Percentiles rank a stretch among this genome's conserved stretches.
Evolutionary conservation across 139 green algal genomes (phyloP).

Genomic region (Volvox africanus): DNA sequence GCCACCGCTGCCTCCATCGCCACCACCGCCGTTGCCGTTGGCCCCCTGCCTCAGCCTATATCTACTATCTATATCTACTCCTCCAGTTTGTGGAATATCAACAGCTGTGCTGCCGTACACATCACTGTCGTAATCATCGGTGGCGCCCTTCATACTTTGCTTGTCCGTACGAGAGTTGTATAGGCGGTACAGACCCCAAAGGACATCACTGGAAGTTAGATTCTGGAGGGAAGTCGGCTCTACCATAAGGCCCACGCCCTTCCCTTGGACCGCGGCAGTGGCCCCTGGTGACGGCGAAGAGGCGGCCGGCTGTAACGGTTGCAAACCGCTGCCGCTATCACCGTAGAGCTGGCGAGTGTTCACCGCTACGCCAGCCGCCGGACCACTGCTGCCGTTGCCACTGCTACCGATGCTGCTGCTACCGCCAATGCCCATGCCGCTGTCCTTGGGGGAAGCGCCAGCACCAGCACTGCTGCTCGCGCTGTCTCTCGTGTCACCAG

Average conservation of each 20-base stretch:
- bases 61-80: background rate
- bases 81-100: background rate
- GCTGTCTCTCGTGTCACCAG: too few relatives aligned
- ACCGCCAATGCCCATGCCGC: background rate
- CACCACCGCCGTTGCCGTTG: background rate
- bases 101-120: constrained; percentile 26
- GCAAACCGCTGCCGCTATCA: too few relatives aligned
- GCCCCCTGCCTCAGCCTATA: background rate
- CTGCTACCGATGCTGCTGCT: background rate
- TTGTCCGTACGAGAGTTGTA: background rate
- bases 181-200: background rate
- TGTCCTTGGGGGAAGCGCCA: too few relatives aligned
- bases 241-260: background rate
- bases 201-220: constrained; percentile 5
- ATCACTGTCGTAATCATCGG: constrained; percentile 23
- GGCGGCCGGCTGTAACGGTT: background rate
- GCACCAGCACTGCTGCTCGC: too few relatives aligned
- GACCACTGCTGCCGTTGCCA: too few relatives aligned
- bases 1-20: background rate
- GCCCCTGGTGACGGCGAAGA: background rate
- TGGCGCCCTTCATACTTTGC: background rate
- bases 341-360: too few relatives aligned
- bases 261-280: background rate
- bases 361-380: too few relatives aligned
- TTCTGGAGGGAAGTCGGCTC: background rate